Evolutionary conservation across 768 basidiomycete genomes (phyloP), one percentile per base, ranked within the genome.

Genomic region (Russula sp.): DNA sequence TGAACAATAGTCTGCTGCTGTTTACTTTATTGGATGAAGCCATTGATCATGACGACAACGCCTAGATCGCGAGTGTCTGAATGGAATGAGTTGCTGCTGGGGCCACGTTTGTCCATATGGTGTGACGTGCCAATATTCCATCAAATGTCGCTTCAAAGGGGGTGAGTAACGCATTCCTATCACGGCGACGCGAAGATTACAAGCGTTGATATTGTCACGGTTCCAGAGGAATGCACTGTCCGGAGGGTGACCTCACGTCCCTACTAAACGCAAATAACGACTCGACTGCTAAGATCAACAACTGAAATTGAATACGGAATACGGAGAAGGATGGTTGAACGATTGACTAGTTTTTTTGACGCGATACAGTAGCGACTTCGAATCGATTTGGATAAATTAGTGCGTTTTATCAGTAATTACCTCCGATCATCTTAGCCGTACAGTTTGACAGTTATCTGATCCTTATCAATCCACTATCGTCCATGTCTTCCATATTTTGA

Each of bases 81-180:
- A 85, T 67, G 89, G 87, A 48, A 83, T 84, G 49, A 77, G 77
- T 64, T 92, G 90, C 71, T 91, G 89, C 74, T 91, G 90, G 89
- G 90, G 90, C 10, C 90, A 92, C 72, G 77, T 84, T 26, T 92
- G 90, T 70, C 90, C 90, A 18, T 87, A 87, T 68, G 90, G 90
- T 34, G 63, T 74, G 11, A 71, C 71, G 28, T 77, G 74, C 66
- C 83, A 81, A 71, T 87, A 88, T 73, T 76, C 87, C 36, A 84
- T 82, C 51, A 91, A 88, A 75, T 92, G 90, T 72, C 91, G 90
- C 89, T 92, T 92, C 75, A 91, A 92, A 81, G 89, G 87, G 69
- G 75, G 81, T 82, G 62, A 70, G 82, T 75, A 8, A 40, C 1
- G 32, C 34, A 53, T 34, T 30, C 40, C n/a, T 22, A 44, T 24